phyloP scores from a whole-genome alignment of 345 rosid genomes.

The Murraya paniculata region DNA sequence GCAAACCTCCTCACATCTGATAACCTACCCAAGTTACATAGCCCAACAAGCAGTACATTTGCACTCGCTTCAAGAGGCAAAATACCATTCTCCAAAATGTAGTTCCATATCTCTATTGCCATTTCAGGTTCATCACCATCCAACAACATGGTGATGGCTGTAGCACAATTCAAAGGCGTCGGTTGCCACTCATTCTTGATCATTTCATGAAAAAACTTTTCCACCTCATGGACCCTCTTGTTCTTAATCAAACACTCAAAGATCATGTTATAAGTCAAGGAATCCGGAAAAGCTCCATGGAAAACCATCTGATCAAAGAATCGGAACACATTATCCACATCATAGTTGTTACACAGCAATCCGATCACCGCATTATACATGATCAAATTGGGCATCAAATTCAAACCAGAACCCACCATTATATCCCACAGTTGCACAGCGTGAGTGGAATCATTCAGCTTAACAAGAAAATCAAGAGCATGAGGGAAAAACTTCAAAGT shows the following conservation, averaged over 20 bases:
- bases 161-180: constrained; percentile 34
- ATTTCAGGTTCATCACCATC: constrained; percentile 49
- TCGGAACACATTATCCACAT: constrained; percentile 33
- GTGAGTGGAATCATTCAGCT: constrained; percentile 30
- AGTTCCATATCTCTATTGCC: constrained; percentile 60
- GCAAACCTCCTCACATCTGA: constrained; percentile 40
- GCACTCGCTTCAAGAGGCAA: constrained; percentile 42
- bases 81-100: constrained; percentile 40
- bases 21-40: constrained; percentile 43
- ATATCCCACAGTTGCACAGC: constrained; percentile 41
- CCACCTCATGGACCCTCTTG: constrained; percentile 38
- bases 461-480: constrained; percentile 43
- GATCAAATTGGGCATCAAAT: constrained; percentile 38
- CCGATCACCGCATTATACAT: constrained; percentile 50
- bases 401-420: constrained; percentile 33
- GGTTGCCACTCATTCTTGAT: constrained; percentile 54
- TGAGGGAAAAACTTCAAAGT: constrained; percentile 47
- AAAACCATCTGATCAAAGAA: constrained; percentile 55
- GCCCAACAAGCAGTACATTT: constrained; percentile 48
- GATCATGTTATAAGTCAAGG: constrained; percentile 45
- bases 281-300: constrained; percentile 52
- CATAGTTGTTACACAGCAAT: constrained; percentile 42
- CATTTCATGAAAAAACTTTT: constrained; percentile 52
- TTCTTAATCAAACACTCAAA: constrained; percentile 45
- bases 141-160: constrained; percentile 43